Percentiles rank a stretch among this genome's conserved stretches.
These are phyloP conservation scores for Chaetomium tenue DNA, from an alignment of 495 filamentous ascomycete genomes.

Conservation along the genomic window DNA sequence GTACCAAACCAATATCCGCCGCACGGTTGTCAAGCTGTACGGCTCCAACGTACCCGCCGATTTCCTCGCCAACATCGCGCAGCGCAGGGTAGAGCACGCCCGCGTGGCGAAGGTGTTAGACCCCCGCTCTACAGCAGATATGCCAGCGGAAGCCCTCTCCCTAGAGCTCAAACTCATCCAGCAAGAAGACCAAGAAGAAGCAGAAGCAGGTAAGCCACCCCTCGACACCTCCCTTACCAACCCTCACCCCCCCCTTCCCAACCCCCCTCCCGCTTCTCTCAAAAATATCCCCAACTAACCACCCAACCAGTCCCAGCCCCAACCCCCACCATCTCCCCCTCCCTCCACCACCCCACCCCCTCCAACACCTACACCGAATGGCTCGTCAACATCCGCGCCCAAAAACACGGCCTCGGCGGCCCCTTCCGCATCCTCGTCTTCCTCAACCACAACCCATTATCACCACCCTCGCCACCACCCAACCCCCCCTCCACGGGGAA, in stretches of 20 bases:
- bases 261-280: no score
- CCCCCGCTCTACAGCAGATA: background rate
- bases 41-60: conserved; percentile 32
- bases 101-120: background rate
- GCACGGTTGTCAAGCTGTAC: conserved; percentile 26
- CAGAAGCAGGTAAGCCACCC: background rate
- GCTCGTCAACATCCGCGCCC: conserved; percentile 42
- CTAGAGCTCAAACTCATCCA: background rate
- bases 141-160: background rate
- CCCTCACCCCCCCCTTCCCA: no score
- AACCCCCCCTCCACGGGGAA: no score
- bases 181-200: conserved; percentile 10
- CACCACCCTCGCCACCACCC: no score
- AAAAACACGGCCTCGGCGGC: conserved; percentile 43
- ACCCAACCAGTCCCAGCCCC: background rate
- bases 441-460: no score
- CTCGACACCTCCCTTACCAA: no score
- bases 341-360: conserved; percentile 33
- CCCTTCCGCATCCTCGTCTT: conserved; percentile 46
- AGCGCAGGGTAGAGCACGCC: conserved; percentile 14
- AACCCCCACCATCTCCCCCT: conserved; percentile 21
- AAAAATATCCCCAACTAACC: background rate
- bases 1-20: conserved; percentile 26
- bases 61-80: conserved; percentile 26
- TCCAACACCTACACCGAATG: conserved; percentile 45